Evolutionary conservation across 1,284 basidiomycete species (phyloP).

Genomic region (Boletus chippewaensis): DNA sequence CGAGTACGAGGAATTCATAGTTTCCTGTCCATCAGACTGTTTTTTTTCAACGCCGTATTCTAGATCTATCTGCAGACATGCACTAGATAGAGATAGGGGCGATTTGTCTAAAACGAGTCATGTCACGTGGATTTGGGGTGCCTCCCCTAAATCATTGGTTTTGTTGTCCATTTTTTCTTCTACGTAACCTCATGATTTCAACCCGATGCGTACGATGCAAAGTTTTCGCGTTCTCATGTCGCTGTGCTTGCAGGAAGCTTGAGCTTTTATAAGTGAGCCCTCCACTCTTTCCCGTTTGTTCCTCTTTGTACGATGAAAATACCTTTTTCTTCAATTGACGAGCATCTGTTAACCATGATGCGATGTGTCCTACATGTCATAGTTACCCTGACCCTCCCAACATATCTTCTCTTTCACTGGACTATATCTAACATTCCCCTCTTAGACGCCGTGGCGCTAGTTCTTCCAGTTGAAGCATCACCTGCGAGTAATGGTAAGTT

Average conservation of each 20-base stretch:
- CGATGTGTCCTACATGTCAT: constrained; percentile 64
- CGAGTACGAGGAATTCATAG: too few species aligned
- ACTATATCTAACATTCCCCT: constrained; percentile 9
- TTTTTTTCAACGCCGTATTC: too few species aligned
- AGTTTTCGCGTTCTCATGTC: not conserved
- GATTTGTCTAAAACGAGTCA: too few species aligned
- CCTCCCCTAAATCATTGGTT: constrained; percentile 11
- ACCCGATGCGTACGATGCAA: not conserved
- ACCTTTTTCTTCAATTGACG: constrained; percentile 34
- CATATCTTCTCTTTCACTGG: constrained; percentile 8
- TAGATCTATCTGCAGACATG: too few species aligned
- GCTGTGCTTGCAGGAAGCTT: not conserved
- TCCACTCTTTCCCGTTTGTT: not conserved
- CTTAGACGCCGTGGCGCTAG: not conserved
- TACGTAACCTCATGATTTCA: not conserved
- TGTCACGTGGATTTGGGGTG: constrained; percentile 1
- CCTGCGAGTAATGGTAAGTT: constrained; percentile 9
- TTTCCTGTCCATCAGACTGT: too few species aligned
- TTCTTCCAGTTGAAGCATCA: not conserved
- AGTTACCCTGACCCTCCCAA: constrained; percentile 75
- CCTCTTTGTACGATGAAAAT: constrained; percentile 44
- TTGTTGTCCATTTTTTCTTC: not conserved
- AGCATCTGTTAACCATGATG: constrained; percentile 36
- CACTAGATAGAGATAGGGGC: too few species aligned
- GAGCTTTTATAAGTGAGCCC: constrained; percentile 9